Evolutionary conservation across 2,329 filamentous ascomycete genomes (phyloP), one percentile per base, ranked within the genome.

Genomic region (Hypoxylon sp.): DNA sequence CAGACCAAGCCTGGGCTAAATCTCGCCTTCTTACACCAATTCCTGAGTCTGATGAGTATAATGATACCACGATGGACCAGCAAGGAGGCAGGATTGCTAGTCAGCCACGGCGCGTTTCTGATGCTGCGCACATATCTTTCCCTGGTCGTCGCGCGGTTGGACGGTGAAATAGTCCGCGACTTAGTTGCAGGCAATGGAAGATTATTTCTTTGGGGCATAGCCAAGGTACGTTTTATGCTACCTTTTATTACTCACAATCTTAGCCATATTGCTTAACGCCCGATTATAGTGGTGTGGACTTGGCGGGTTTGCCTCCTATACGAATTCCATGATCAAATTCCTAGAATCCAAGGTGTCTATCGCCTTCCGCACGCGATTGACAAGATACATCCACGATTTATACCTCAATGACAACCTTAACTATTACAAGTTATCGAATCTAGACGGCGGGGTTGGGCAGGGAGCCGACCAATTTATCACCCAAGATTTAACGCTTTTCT

Each of bases 241-340:
- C 6, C 39, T 10, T 32, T 4, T 3, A 8, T 63, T 39, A n/a
- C n/a, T n/a, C n/a, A n/a, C 64, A 48, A 39, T 47, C 55, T 26
- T 46, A 6, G 39, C 60, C 15, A 13, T 34, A 28, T 48, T 30
- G n/a, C 68, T 75, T 75, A 58, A 65, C 39, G 28, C 6, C 55
- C 22, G 8, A 54, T 7, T 56, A 51, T 53, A 88, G 83, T 99
- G 95, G 95, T 93, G 94, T 68, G 93, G 94, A 2, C 89, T 99
- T 34, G 95, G 95, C 43, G 92, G 91, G 2, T 89, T 98, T 67
- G 94, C 94, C 7, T 97, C 94, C 0, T 99, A 99, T 75, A 97
- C 94, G 52, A 99, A 99, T 77, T 93, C 94, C 56, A 97, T 96
- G 91, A 99, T 99, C 83, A 98, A 98, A 78, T 99, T 92, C 79